Evolutionary conservation across 306 rosid genomes (phyloP).

Genomic region (Sophora flavescens): DNA sequence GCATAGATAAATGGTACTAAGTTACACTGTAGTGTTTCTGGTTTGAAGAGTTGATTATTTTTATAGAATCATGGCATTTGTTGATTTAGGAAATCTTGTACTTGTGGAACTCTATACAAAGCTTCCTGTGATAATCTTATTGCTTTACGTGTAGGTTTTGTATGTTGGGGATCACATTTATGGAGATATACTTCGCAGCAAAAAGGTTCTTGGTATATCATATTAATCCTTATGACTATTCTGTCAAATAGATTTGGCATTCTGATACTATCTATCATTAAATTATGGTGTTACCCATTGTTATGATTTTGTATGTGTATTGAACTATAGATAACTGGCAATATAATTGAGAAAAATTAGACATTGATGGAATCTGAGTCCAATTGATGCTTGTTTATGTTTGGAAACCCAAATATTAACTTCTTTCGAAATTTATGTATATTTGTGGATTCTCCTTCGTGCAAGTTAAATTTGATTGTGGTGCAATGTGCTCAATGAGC

Average conservation of each 20-base stretch:
- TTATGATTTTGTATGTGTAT: conserved; percentile 6
- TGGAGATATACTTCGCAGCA: conserved; percentile 97
- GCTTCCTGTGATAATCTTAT: conserved; percentile 27
- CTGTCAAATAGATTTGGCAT: conserved; percentile 9
- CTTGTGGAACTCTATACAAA: too few relatives aligned
- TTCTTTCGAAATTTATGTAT: conserved; percentile 23
- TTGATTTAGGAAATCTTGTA: conserved; percentile 16
- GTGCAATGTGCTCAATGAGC: conserved; percentile 40
- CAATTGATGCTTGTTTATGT: background rate
- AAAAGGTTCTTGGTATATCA: conserved; percentile 90
- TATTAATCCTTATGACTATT: conserved; percentile 40
- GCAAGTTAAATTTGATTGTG: conserved; percentile 30
- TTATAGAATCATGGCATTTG: background rate
- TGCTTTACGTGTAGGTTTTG: conserved; percentile 71
- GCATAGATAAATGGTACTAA: background rate
- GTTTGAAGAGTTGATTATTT: conserved; percentile 22
- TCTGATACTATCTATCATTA: background rate
- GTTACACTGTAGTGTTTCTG: background rate
- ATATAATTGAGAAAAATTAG: conserved; percentile 19
- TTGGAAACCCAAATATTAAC: background rate
- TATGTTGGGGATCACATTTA: conserved; percentile 99
- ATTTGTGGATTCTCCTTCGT: conserved; percentile 24
- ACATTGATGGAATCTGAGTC: conserved; percentile 22
- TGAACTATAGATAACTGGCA: conserved; percentile 1
- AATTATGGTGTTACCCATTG: conserved; percentile 10